Conservation (phyloP, 2,329 filamentous ascomycete genomes). For the Didymella pomorum region DNA sequence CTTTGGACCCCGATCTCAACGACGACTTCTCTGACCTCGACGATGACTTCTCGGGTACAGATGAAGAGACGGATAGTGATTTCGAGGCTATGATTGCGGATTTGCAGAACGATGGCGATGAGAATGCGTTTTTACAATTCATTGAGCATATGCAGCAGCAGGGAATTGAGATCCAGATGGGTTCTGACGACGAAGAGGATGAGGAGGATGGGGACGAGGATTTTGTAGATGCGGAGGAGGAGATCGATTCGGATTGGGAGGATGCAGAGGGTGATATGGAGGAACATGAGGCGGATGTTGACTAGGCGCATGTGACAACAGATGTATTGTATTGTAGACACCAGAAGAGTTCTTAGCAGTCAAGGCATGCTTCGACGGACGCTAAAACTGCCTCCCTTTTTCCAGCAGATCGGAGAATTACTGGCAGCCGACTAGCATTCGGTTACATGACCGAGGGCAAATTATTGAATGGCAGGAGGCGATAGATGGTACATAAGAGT, state of each 20-base stretch:
- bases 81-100: slow-evolving; percentile 15
- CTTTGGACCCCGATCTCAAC: neutral
- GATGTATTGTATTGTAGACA: too few species aligned
- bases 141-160: slow-evolving; percentile 17
- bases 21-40: neutral
- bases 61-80: slow-evolving; percentile 15
- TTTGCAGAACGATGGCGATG: slow-evolving; percentile 18
- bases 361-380: too few species aligned
- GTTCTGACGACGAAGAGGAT: slow-evolving; percentile 2
- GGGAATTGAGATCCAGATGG: slow-evolving; percentile 7
- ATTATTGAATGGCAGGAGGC: neutral
- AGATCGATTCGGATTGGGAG: slow-evolving; percentile 5
- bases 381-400: too few species aligned
- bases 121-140: slow-evolving; percentile 11
- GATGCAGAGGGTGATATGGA: slow-evolving; percentile 13
- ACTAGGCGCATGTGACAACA: neutral
- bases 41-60: slow-evolving; percentile 6
- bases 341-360: too few species aligned
- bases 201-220: slow-evolving; percentile 4
- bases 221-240: neutral
- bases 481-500: neutral
- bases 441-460: too few species aligned
- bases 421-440: too few species aligned
- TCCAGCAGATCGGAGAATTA: too few species aligned
- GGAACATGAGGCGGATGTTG: neutral